Evolutionary conservation across 139 green algal species (phyloP).

Genomic region (Coelastrella sp.): DNA sequence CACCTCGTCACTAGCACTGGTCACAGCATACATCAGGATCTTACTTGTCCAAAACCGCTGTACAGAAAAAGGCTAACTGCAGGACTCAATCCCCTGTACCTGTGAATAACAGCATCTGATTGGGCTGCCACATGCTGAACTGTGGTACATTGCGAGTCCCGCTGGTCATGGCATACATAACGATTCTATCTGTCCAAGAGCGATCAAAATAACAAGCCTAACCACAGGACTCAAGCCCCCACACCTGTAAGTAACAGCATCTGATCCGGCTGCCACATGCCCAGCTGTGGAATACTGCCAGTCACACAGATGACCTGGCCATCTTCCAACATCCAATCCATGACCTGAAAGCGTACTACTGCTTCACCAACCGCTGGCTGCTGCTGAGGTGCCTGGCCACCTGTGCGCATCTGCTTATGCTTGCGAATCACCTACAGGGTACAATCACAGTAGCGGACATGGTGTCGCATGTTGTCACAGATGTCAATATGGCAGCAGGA

Average conservation of each 20-base stretch:
- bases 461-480: no score
- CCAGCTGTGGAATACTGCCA: slow-evolving; percentile 78
- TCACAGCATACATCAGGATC: no score
- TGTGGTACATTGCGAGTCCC: no score
- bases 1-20: no score
- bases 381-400: slow-evolving; percentile 21
- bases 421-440: slow-evolving; percentile 31
- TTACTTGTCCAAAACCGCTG: no score
- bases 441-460: background rate
- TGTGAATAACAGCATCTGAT: no score
- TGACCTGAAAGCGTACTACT: slow-evolving; percentile 69
- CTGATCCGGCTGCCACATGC: slow-evolving; percentile 84
- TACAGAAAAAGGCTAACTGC: no score
- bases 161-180: no score
- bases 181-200: background rate
- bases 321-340: slow-evolving; percentile 58
- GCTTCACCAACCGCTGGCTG: slow-evolving; percentile 52
- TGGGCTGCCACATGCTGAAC: no score
- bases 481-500: no score
- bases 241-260: slow-evolving; percentile 74
- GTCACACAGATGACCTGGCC: slow-evolving; percentile 73
- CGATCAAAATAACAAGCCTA: background rate
- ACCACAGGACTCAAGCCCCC: background rate
- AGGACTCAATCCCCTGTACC: no score
- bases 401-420: slow-evolving; percentile 36